Percentiles rank a stretch among this genome's conserved stretches.
phyloP scores from a whole-genome alignment of 2,329 filamentous ascomycete genomes.

The Colletotrichum siamense region DNA sequence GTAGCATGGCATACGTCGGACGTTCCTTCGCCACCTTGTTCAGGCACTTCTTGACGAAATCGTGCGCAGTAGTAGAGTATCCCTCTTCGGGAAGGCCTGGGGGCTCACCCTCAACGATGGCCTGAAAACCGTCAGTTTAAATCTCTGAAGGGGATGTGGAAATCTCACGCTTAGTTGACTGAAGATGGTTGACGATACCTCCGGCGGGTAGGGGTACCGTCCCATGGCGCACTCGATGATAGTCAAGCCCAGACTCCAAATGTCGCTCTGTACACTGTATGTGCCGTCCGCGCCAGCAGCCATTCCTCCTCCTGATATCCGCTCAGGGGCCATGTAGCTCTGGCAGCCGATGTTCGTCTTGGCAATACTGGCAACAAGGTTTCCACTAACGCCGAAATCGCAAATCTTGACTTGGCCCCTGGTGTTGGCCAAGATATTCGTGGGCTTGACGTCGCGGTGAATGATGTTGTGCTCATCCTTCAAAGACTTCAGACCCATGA shows the following conservation, averaged over 20 bases:
- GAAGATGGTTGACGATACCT: conserved; percentile 98
- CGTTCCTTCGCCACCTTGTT: conserved; percentile 91
- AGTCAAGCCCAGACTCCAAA: conserved; percentile 94
- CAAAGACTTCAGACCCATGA: conserved; percentile 88
- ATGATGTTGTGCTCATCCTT: conserved; percentile 99
- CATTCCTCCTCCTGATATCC: conserved; percentile 87
- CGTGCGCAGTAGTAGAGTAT: conserved; percentile 80
- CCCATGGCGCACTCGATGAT: conserved; percentile 97
- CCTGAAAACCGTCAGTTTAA: conserved; percentile 57
- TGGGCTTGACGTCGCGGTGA: conserved; percentile 97
- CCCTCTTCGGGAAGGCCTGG: conserved; percentile 81
- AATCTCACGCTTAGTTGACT: conserved; percentile 89
- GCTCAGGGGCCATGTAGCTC: conserved; percentile 98
- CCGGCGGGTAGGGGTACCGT: conserved; percentile 93
- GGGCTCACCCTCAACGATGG: conserved; percentile 97
- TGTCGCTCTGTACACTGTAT: conserved; percentile 97
- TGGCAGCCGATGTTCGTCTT: conserved; percentile 99
- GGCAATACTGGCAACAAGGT: conserved; percentile 94
- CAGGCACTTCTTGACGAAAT: conserved; percentile 88
- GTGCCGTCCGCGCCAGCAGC: conserved; percentile 79
- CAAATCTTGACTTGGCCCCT: conserved; percentile 96
- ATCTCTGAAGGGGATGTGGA: neutral
- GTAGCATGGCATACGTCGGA: conserved; percentile 91
- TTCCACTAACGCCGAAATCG: conserved; percentile 97
- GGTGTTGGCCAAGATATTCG: conserved; percentile 95